Percentiles rank a stretch among this genome's conserved stretches.
Evolutionary conservation across 2,329 filamentous ascomycete species (phyloP).

Genomic region (Beauveria asiatica): DNA sequence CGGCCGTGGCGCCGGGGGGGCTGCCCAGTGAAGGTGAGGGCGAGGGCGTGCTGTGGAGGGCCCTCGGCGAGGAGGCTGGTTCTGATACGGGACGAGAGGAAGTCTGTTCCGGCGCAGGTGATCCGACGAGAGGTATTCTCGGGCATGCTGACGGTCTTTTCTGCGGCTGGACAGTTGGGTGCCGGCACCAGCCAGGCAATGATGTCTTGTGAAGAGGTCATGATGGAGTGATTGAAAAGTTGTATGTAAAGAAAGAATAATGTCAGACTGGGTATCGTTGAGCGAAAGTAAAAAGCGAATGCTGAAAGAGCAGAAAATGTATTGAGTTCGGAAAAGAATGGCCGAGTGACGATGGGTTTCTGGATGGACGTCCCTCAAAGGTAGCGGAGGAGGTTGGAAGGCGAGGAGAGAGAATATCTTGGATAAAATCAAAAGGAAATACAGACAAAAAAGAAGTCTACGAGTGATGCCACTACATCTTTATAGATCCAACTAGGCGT

Average conservation of each 20-base stretch:
- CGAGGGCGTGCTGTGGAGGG: constrained; percentile 22
- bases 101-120: constrained; percentile 17
- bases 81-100: constrained; percentile 22
- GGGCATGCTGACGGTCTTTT: constrained; percentile 23
- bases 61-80: constrained; percentile 15
- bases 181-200: constrained; percentile 34
- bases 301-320: neutral
- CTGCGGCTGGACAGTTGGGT: constrained; percentile 24
- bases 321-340: constrained; percentile 1
- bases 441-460: neutral
- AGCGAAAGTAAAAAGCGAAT: constrained; percentile 5
- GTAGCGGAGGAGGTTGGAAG: neutral
- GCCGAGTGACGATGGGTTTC: neutral
- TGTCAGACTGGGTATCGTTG: constrained; percentile 1
- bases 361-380: constrained; percentile 3
- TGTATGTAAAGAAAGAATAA: neutral
- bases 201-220: constrained; percentile 20
- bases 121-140: constrained; percentile 24
- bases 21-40: constrained; percentile 26
- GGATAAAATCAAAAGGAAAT: neutral
- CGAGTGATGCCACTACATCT: neutral
- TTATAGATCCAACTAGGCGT: neutral
- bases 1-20: constrained; percentile 25
- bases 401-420: neutral
- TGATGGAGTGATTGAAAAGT: neutral